phyloP scores from a whole-genome alignment of 768 basidiomycete genomes.

The Hydnomerulius pinastri region DNA sequence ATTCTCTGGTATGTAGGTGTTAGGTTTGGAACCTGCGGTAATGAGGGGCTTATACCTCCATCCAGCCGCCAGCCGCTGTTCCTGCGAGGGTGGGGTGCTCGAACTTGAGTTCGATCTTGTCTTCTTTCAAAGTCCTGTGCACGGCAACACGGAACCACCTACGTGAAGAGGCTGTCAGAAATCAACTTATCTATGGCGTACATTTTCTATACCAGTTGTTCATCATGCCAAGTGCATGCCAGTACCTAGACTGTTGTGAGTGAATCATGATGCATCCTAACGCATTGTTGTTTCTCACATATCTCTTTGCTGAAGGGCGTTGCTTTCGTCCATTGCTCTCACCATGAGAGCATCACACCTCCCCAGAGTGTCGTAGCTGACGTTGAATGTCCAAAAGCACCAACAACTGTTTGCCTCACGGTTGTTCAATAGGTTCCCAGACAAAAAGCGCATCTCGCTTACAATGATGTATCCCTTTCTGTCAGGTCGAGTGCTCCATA shows the following conservation, averaged over 20 bases:
- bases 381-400: conserved; percentile 56
- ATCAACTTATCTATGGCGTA: background rate
- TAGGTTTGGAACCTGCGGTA: background rate
- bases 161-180: conserved; percentile 3
- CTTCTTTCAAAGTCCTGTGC: conserved; percentile 33
- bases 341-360: conserved; percentile 44
- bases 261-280: background rate
- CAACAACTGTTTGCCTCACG: conserved; percentile 41
- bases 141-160: conserved; percentile 63
- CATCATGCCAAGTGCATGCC: conserved; percentile 64
- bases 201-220: conserved; percentile 41
- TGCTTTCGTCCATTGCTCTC: conserved; percentile 55
- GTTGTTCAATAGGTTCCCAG: background rate
- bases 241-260: conserved; percentile 31
- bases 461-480: conserved; percentile 51
- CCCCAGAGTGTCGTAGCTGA: conserved; percentile 36
- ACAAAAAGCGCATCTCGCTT: conserved; percentile 4
- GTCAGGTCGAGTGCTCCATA: conserved; percentile 54
- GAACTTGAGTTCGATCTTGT: conserved; percentile 38
- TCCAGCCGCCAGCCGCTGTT: conserved; percentile 54
- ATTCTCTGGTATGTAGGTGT: conserved; percentile 34
- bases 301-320: conserved; percentile 51
- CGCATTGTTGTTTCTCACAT: conserved; percentile 38
- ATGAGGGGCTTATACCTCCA: conserved; percentile 40
- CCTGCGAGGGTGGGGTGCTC: conserved; percentile 63